These are phyloP conservation scores for Cicer arietinum DNA, from an alignment of 306 rosid genomes.

Conservation along the genomic window DNA sequence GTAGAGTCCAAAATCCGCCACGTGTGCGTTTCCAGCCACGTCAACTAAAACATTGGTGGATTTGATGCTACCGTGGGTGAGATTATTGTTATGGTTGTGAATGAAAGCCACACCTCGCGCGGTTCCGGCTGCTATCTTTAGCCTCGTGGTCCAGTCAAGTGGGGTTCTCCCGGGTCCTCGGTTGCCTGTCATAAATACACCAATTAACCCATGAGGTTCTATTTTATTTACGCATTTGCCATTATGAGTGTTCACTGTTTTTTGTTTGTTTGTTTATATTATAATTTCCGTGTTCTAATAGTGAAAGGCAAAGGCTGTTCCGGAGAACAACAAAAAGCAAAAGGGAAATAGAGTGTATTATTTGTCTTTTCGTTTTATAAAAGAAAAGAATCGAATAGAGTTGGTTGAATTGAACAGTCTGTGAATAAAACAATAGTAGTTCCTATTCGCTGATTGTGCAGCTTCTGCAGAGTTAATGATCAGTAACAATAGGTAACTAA, in stretches of 20 bases:
- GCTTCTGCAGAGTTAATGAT: constrained; percentile 36
- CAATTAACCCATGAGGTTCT: constrained; percentile 19
- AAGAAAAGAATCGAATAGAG: constrained; percentile 28
- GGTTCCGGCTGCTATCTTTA: constrained; percentile 77
- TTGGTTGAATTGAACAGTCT: constrained; percentile 24
- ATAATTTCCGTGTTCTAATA: constrained; percentile 16
- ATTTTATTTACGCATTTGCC: constrained; percentile 19
- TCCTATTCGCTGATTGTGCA: constrained; percentile 42
- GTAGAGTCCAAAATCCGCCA: constrained; percentile 81
- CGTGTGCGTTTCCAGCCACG: constrained; percentile 61
- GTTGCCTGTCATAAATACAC: constrained; percentile 56
- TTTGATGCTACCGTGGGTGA: constrained; percentile 83
- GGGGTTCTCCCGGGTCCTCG: constrained; percentile 95
- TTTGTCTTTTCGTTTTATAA: neutral
- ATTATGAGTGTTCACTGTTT: neutral
- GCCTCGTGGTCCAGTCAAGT: constrained; percentile 85
- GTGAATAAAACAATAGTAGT: neutral
- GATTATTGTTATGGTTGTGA: constrained; percentile 55
- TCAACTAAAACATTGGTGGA: constrained; percentile 80
- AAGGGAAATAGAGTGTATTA: constrained; percentile 15
- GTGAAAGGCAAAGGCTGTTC: constrained; percentile 34
- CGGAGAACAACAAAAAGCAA: constrained; percentile 50
- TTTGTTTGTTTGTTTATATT: constrained; percentile 34
- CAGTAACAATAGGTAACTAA: neutral
- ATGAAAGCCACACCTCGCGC: constrained; percentile 80